Evolutionary conservation across 164 flowering plant genomes (phyloP), one percentile per base, ranked within the genome.

Genomic region (Euptelea pleiosperma): DNA sequence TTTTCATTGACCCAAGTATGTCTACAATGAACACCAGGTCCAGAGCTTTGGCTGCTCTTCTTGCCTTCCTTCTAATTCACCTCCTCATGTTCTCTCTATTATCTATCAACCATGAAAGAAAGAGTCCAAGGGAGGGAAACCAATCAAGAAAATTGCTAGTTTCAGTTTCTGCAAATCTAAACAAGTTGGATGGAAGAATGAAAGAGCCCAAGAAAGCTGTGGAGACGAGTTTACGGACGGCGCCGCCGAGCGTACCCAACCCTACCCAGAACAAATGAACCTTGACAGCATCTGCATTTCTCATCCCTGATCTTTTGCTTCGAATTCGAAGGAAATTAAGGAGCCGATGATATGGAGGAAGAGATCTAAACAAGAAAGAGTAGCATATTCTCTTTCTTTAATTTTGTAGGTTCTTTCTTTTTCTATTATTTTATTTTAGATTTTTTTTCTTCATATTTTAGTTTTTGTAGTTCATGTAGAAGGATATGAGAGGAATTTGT

Each of bases 181-280:
- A 54, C 30, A 75, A 71, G 16, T 6, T 37, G 40, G 59, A 29
- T 15, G 62, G 58, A 42, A 61, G 57, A 36, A 57, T 19, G 54
- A 61, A 65, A 55, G 72, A 67, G 74, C 60, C 75, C 76, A 72
- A 79, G 79, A 79, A 77, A 70, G 77, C 80, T 68, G 80, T 81
- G 68, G 84, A 76, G 71, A 64, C 72, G 48, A 79, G 81, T 52
- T 55, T 81, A 47, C 75, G 82, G 56, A 69, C 30, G 48, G 77
- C 68, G 24, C 89, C 85, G 0, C 64, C 75, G 0, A 83, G 89
- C 40, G 49, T 25, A 1, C 64, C 81, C 0, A 83, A 83, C 65
- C 89, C 89, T 24, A 79, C 61, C 6, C 89, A 81, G 53, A 83
- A 83, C 71, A 70, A 69, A 68, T 69, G 24, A 29, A n/a, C 2